Evolutionary conservation across 106 monocot genomes (phyloP), one percentile per base, ranked within the genome.

Genomic region (Alisma plantagoaquatica): DNA sequence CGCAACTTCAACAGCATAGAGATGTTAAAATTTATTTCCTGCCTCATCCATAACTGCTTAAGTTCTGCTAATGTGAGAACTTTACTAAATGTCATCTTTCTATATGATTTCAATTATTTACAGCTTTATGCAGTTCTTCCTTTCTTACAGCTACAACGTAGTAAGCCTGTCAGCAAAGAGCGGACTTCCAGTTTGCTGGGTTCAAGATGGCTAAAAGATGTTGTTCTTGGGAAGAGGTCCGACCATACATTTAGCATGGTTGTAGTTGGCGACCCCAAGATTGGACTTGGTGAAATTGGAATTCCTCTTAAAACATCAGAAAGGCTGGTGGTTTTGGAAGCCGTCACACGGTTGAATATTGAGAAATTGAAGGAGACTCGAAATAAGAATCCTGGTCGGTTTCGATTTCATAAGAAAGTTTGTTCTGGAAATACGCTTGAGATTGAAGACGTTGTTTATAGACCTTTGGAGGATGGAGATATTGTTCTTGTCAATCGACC

Each of bases 381-480:
- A 46, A 73, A 30, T 51, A 41, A 43, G 4, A 19, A 20, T 33
- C 23, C 48, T 14, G 1, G 25, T 22, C 20, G 22, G 4, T 25
- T 22, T 26, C 41, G 25, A 46, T n/a, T n/a, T n/a, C n/a, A n/a
- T n/a, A n/a, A n/a, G n/a, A n/a, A n/a, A n/a, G n/a, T n/a, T n/a
- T n/a, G n/a, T n/a, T n/a, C n/a, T n/a, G n/a, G n/a, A n/a, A 45
- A 22, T 15, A 10, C 4, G 29, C 43, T 77, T 1, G 44, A 27
- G 24, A 45, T 88, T 65, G 88, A 84, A 45, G 78, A 84, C 68
- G 43, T 67, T 23, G n/a, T 81, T 29, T 61, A 69, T 38, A 67
- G 88, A 46, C 88, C 88, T 33, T 54, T 96, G n/a, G 61, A 71
- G 54, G 45, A 96, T 74, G 94, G 84, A 27, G 94, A 96, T 66